Conservation (phyloP, 2,329 filamentous ascomycete genomes). For the Hymenoscyphus scutula region DNA sequence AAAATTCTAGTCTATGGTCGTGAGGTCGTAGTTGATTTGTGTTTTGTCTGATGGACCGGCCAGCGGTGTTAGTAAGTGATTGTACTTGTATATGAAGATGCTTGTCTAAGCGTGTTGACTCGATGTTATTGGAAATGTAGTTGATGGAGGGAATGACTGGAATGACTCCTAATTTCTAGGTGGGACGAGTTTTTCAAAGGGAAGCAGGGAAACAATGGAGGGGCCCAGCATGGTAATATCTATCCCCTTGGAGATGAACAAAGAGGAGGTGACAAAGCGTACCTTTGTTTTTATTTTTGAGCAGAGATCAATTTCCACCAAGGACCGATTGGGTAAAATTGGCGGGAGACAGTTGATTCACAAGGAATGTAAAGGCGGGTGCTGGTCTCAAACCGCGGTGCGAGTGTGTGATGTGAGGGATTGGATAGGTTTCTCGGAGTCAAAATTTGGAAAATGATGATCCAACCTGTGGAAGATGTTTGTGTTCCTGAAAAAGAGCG, state of each 20-base stretch:
- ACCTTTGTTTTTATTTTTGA: slow-evolving; percentile 7
- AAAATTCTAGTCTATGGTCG: slow-evolving; percentile 19
- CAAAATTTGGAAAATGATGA: slow-evolving; percentile 8
- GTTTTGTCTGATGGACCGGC: slow-evolving; percentile 19
- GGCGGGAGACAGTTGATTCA: not conserved
- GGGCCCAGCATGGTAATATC: not conserved
- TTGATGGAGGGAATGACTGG: slow-evolving; percentile 3
- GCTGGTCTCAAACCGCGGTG: slow-evolving; percentile 7
- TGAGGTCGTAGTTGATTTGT: slow-evolving; percentile 14
- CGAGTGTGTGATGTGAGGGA: not conserved
- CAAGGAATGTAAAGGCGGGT: slow-evolving; percentile 4
- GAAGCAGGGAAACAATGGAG: not conserved
- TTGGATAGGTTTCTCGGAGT: not conserved
- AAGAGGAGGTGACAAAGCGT: not conserved
- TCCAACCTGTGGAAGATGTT: slow-evolving; percentile 13
- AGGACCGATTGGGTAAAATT: not conserved
- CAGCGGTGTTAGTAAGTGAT: slow-evolving; percentile 24
- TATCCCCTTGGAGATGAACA: not conserved
- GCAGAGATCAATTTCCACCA: slow-evolving; percentile 7
- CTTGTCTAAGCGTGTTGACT: slow-evolving; percentile 3
- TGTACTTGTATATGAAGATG: not conserved
- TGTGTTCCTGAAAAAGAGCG: not conserved
- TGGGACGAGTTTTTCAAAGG: not conserved
- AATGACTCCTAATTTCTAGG: not conserved
- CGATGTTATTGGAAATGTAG: not conserved